phyloP scores from a whole-genome alignment of 2,329 filamentous ascomycete species.

The Podosphaera xanthii region DNA sequence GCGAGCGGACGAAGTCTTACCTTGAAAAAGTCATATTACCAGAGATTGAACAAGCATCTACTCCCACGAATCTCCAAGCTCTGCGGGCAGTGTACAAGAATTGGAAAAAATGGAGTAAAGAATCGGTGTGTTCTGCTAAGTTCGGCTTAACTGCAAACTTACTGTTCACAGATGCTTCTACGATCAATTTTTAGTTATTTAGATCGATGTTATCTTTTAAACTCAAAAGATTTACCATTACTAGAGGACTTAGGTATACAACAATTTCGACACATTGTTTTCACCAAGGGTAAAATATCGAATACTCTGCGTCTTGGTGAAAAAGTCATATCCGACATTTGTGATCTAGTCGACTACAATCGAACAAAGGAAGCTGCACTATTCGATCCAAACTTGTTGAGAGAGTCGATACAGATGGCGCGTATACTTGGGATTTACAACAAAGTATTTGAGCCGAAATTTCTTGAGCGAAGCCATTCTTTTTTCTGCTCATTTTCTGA shows the following conservation, averaged over 20 bases:
- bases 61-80: conserved; percentile 34
- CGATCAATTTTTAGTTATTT: conserved; percentile 85
- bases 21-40: conserved; percentile 37
- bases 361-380: conserved; percentile 29
- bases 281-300: conserved; percentile 13
- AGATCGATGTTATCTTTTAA: conserved; percentile 69
- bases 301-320: conserved; percentile 17
- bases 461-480: conserved; percentile 41
- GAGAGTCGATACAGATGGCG: conserved; percentile 57
- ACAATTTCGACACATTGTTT: conserved; percentile 45
- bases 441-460: conserved; percentile 53
- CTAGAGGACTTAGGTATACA: conserved; percentile 63
- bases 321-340: conserved; percentile 35
- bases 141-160: conserved; percentile 3
- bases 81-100: conserved; percentile 30
- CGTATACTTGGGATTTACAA: conserved; percentile 67
- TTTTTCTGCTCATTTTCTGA: conserved; percentile 53
- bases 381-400: conserved; percentile 43
- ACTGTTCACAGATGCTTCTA: conserved; percentile 37
- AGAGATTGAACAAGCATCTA: conserved; percentile 26
- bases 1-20: conserved; percentile 41
- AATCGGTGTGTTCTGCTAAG: conserved; percentile 33
- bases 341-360: conserved; percentile 51
- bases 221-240: conserved; percentile 42
- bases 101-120: conserved; percentile 61